Percentiles rank a stretch among this genome's conserved stretches.
Evolutionary conservation across 1,139 yeast genomes (phyloP).

Genomic region (Debaryomycetaceae sp.): DNA sequence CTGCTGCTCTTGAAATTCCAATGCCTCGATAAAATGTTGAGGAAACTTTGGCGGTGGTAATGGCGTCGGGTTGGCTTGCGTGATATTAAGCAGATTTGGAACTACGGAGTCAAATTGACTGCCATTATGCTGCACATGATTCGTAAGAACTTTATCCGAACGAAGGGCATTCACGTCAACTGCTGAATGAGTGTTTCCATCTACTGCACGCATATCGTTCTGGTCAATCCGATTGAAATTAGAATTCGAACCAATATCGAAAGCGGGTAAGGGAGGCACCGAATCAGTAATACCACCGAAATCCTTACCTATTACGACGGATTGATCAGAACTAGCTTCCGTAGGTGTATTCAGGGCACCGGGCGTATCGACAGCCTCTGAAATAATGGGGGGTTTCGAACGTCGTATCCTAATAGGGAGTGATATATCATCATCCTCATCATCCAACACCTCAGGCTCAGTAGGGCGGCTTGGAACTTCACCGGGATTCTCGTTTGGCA

Average conservation of each 20-base stretch:
- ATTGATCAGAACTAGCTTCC: neutral
- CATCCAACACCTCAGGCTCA: neutral
- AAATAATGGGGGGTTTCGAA: neutral
- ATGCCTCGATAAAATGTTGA: slow-evolving; percentile 2
- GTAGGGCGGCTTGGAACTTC: neutral
- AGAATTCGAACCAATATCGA: neutral
- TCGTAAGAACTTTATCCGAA: neutral
- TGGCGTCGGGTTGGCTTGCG: neutral
- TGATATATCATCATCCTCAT: neutral
- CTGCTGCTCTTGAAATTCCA: slow-evolving; percentile 7
- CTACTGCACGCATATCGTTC: neutral
- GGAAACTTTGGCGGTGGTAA: slow-evolving; percentile 1
- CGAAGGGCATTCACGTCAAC: neutral
- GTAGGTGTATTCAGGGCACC: neutral
- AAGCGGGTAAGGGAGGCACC: neutral
- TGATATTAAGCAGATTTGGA: neutral
- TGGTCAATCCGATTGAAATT: neutral
- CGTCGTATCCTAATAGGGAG: neutral
- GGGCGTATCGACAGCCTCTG: neutral
- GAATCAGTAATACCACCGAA: neutral
- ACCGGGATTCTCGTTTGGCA: neutral
- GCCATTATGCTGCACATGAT: too few species aligned
- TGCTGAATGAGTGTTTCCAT: neutral
- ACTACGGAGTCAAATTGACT: neutral
- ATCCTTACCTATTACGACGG: neutral